These are phyloP conservation scores for Cucurbita maxima DNA, from an alignment of 306 rosid species.

Conservation along the genomic window DNA sequence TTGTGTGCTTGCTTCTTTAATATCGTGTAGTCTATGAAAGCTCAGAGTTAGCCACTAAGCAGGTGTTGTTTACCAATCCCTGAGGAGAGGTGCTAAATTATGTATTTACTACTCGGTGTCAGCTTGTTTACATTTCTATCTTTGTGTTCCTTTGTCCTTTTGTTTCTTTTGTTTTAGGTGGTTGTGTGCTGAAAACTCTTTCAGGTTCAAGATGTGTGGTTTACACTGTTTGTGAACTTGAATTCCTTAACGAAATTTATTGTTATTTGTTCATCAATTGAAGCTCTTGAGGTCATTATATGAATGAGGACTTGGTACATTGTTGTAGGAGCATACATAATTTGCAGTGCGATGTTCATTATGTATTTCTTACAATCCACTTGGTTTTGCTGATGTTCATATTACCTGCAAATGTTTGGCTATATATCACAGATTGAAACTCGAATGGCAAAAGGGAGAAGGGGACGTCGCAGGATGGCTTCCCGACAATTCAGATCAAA, in stretches of 20 bases:
- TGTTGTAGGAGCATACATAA: neutral
- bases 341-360: neutral
- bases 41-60: no score
- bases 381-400: conserved; percentile 3
- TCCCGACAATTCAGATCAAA: conserved; percentile 49
- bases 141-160: no score
- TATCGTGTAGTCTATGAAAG: no score
- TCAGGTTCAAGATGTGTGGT: neutral
- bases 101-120: no score
- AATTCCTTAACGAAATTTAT: neutral
- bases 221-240: neutral
- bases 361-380: neutral
- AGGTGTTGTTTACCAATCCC: no score
- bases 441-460: conserved; percentile 82
- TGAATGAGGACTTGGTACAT: neutral
- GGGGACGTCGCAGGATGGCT: conserved; percentile 55
- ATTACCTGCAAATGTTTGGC: conserved; percentile 6
- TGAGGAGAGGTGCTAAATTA: no score
- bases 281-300: neutral
- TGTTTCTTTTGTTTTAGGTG: no score
- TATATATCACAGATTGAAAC: conserved; percentile 24
- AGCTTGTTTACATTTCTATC: no score
- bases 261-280: neutral
- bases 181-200: no score
- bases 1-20: no score